A percentile compares a stretch with the other conserved stretches of the same genome.
Conservation (phyloP, 106 monocot species). For the Platanthera zijinensis region DNA sequence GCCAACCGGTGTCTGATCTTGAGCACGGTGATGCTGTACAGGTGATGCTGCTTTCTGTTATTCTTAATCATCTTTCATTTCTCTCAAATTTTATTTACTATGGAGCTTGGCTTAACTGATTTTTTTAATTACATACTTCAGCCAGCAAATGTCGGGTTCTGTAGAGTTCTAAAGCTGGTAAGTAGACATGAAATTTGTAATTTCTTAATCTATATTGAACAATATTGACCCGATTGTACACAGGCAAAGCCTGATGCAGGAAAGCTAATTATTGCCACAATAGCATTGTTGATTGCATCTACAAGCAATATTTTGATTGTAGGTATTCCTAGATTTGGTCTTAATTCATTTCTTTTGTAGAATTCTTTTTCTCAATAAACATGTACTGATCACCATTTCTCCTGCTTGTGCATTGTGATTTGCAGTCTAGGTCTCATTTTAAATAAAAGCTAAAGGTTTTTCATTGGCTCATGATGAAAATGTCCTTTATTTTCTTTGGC, state of each 20-base stretch:
- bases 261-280: constrained; percentile 58
- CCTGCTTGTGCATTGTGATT: background rate
- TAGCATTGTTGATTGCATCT: constrained; percentile 81
- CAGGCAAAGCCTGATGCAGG: constrained; percentile 94
- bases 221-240: background rate
- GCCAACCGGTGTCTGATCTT: constrained; percentile 42
- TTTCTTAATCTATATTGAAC: background rate
- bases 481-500: background rate
- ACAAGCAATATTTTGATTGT: constrained; percentile 84
- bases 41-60: constrained; percentile 22
- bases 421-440: background rate
- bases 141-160: constrained; percentile 79
- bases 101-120: constrained; percentile 10
- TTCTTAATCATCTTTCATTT: background rate
- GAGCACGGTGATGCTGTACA: constrained; percentile 71
- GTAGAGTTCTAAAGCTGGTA: constrained; percentile 74
- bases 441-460: background rate
- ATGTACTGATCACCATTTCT: background rate
- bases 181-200: constrained; percentile 3
- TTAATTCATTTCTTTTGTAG: background rate
- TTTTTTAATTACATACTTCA: constrained; percentile 15
- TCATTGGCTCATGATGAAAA: background rate
- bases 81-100: background rate
- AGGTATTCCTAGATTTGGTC: constrained; percentile 31
- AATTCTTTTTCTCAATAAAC: background rate